Conservation (phyloP, 2,329 filamentous ascomycete genomes). For the Pezicula radicicola region DNA sequence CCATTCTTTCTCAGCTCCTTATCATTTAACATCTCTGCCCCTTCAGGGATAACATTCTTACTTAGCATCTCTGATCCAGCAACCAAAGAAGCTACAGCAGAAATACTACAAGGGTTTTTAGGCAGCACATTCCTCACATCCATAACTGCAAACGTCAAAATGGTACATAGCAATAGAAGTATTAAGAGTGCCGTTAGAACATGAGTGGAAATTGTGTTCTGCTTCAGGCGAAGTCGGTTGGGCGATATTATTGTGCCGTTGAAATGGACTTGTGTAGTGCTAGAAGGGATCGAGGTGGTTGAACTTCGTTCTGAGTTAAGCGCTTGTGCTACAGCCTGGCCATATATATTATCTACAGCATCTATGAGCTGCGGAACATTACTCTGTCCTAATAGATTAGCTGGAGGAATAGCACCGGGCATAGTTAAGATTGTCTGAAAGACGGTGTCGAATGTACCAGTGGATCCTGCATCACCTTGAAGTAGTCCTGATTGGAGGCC, state of each 20-base stretch:
- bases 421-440: too few species aligned
- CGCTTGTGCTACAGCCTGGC: too few species aligned
- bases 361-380: too few species aligned
- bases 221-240: neutral
- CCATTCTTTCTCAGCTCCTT: neutral
- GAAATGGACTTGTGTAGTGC: too few species aligned
- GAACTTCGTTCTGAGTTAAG: too few species aligned
- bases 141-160: neutral
- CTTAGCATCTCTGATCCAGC: neutral
- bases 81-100: neutral
- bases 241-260: neutral
- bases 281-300: too few species aligned
- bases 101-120: neutral
- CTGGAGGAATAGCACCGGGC: too few species aligned
- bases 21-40: neutral
- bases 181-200: neutral
- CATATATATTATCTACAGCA: too few species aligned
- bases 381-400: too few species aligned
- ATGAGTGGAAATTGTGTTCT: neutral
- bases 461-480: too few species aligned
- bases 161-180: neutral
- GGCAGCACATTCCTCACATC: neutral
- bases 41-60: neutral
- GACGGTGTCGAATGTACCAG: too few species aligned
- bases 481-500: neutral